Base-by-base conservation (phyloP, 73 alveolate genomes). In the Paramecium octaurelia region DNA sequence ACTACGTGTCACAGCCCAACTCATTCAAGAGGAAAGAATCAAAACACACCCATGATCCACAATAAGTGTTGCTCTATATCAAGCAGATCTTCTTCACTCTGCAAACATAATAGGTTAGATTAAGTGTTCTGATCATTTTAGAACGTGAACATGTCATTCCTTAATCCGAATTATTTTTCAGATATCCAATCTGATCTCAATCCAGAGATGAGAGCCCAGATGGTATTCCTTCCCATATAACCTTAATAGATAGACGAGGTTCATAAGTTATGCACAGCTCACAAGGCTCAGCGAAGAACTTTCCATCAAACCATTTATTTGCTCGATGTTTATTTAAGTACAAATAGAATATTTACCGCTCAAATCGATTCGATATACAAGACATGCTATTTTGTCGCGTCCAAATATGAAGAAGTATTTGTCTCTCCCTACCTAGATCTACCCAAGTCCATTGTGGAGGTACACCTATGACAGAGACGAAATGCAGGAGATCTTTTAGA, bases 391-490 rank as follows among this genome's bases (percentile, higher is more conserved):
- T 40, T 73, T 34, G 38, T 73, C 1, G 87, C 87, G 5, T 73
- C 87, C 1, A 73, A 73, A 40, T 73, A 73, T 73, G 87, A 73
- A 36, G 87, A 73, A 73, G 87, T 73, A 73, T 38, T 38, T 12
- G 7, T 8, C 3, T 73, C 21, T n/a, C 8, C 1, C 35, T 0
- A 3, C 18, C 4, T 36, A 73, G 87, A 73, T 73, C n/a, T 38
- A 73, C 40, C 87, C 87, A 34, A 36, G 36, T 16, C 87, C 87
- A 35, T 31, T 34, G 8, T 36, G 87, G 59, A 35, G 34, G 11
- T 73, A 73, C 10, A 24, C 87, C 12, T 12, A 27, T 31, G 84
- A 73, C n/a, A 73, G 59, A 73, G 40, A 36, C 20, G 87, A 73
- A 73, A 73, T 35, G 34, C 21, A 73, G 16, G 54, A 31, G 11